Evolutionary conservation across 306 rosid species (phyloP).

Genomic region (Dryas drummondii): DNA sequence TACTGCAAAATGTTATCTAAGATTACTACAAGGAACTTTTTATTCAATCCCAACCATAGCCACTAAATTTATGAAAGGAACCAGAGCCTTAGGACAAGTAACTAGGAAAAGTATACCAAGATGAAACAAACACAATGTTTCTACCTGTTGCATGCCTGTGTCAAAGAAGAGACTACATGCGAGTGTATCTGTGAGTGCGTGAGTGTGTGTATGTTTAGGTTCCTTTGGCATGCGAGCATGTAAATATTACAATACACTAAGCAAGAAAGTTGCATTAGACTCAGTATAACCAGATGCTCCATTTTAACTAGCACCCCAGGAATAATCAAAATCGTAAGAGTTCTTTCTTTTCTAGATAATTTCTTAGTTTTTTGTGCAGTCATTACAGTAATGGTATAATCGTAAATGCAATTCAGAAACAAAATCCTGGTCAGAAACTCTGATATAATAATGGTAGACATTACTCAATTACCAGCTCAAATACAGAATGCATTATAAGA

Average conservation of each 20-base stretch:
- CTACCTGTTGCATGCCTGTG: background rate
- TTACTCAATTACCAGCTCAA: constrained; percentile 10
- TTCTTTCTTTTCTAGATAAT: constrained; percentile 1
- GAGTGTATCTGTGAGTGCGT: no score
- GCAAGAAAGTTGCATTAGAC: background rate
- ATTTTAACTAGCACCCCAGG: background rate
- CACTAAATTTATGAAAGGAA: background rate
- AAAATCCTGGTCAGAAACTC: background rate
- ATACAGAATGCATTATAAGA: background rate
- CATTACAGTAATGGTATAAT: no score
- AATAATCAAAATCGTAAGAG: background rate
- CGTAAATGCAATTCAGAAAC: background rate
- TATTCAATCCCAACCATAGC: background rate
- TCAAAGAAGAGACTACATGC: background rate
- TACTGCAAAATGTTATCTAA: background rate
- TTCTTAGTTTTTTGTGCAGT: background rate
- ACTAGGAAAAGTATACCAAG: background rate
- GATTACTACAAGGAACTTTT: background rate
- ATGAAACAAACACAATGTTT: background rate
- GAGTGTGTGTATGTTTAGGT: background rate
- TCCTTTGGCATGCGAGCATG: background rate
- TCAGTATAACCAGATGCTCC: background rate
- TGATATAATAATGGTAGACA: background rate
- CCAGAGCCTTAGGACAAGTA: background rate
- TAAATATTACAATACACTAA: background rate